Percentiles rank a stretch among this genome's conserved stretches.
Evolutionary conservation across 192 early-diverging fungal genomes (phyloP).

Genomic region (Rhizophagus prolifer): DNA sequence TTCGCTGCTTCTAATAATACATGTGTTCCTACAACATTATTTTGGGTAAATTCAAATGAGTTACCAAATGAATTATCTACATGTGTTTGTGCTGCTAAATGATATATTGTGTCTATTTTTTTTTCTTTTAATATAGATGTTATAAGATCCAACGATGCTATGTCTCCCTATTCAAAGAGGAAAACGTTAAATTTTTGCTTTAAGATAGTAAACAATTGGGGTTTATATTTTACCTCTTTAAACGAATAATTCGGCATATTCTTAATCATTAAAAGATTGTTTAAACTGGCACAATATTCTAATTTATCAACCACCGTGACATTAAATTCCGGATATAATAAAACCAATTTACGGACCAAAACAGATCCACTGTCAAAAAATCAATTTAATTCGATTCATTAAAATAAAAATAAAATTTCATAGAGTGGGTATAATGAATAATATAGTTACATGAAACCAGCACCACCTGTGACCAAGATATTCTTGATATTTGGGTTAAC

Average conservation of each 20-base stretch:
- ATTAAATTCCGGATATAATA: constrained; percentile 66
- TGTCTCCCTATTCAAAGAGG: constrained; percentile 50
- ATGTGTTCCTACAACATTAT: constrained; percentile 82
- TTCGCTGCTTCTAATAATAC: constrained; percentile 73
- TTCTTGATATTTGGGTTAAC: constrained; percentile 44
- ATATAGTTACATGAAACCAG: constrained; percentile 75
- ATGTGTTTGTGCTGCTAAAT: constrained; percentile 81
- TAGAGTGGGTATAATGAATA: neutral
- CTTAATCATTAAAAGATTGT: constrained; percentile 50
- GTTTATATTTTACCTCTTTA: constrained; percentile 50
- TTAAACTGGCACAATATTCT: constrained; percentile 74
- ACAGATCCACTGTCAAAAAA: constrained; percentile 58
- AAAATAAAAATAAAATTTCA: constrained; percentile 5
- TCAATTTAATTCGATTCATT: neutral
- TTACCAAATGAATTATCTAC: constrained; percentile 86
- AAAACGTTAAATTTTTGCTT: neutral
- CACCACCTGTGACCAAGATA: constrained; percentile 79
- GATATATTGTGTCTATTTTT: constrained; percentile 69
- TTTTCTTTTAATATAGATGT: constrained; percentile 63
- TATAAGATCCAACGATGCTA: constrained; percentile 64
- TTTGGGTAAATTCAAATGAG: constrained; percentile 75
- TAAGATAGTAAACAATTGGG: constrained; percentile 9
- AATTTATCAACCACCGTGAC: constrained; percentile 72
- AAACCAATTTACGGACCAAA: constrained; percentile 60
- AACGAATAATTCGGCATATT: constrained; percentile 60